These are phyloP conservation scores for Ceratocystis smalleyi DNA, from an alignment of 2,329 filamentous ascomycete species.

Conservation along the genomic window DNA sequence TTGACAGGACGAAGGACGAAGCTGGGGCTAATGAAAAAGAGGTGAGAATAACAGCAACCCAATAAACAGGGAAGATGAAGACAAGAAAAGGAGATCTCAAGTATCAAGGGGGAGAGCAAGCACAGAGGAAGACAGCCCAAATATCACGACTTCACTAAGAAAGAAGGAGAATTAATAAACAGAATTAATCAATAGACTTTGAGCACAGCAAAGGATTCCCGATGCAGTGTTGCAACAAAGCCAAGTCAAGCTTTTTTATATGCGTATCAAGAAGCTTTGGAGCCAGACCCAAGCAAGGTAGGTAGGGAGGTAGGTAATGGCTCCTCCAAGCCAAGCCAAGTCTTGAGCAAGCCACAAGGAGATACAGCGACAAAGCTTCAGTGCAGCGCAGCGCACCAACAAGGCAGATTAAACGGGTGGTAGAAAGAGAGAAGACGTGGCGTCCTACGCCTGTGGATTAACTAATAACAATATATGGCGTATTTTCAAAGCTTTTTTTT, in stretches of 20 bases:
- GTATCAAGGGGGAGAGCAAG: background rate
- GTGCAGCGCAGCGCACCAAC: no score
- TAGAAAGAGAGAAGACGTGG: no score
- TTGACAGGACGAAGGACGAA: background rate
- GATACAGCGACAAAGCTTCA: no score
- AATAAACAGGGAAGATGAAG: background rate
- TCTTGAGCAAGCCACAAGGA: no score
- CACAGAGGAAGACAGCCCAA: background rate
- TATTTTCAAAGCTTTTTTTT: no score
- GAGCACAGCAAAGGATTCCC: background rate
- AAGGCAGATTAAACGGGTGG: no score
- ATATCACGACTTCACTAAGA: background rate
- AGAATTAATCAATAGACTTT: background rate
- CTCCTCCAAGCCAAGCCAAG: no score
- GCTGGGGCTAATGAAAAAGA: background rate
- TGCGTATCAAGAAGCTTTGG: background rate
- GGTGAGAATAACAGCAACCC: background rate
- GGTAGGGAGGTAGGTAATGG: background rate
- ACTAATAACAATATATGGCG: no score
- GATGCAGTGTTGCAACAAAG: no score
- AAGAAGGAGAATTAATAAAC: background rate
- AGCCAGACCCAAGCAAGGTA: background rate
- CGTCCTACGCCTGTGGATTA: no score
- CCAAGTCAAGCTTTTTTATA: background rate
- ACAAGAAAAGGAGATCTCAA: background rate